These are phyloP conservation scores for Dendrobium officinale DNA, from an alignment of 106 monocot genomes.

Conservation along the genomic window DNA sequence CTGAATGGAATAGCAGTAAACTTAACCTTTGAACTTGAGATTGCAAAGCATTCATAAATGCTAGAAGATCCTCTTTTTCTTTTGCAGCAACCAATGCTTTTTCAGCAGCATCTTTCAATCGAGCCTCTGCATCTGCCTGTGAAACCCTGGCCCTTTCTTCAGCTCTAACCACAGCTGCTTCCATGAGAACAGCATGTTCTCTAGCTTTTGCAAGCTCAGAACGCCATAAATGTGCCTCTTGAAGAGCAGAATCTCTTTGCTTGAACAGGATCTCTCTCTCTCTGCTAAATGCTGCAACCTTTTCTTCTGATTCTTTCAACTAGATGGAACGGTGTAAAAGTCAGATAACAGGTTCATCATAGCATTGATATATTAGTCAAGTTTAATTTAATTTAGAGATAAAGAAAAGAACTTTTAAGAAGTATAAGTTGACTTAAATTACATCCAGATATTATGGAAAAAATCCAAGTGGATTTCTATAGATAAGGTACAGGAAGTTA, in stretches of 20 bases:
- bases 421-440: neutral
- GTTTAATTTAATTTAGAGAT: neutral
- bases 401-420: neutral
- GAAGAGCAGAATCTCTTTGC: slow-evolving; percentile 72
- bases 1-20: neutral
- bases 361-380: neutral
- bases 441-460: neutral
- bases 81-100: slow-evolving; percentile 49
- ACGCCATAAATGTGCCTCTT: slow-evolving; percentile 88
- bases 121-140: slow-evolving; percentile 51
- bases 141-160: slow-evolving; percentile 84
- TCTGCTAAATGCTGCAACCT: slow-evolving; percentile 32
- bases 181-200: slow-evolving; percentile 75
- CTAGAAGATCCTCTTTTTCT: slow-evolving; percentile 85
- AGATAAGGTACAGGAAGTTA: neutral
- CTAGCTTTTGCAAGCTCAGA: slow-evolving; percentile 92
- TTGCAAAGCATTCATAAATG: slow-evolving; percentile 59
- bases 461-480: neutral
- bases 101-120: slow-evolving; percentile 55
- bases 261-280: slow-evolving; percentile 61
- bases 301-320: slow-evolving; percentile 75
- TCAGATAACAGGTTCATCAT: neutral
- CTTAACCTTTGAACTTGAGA: slow-evolving; percentile 79
- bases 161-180: slow-evolving; percentile 87
- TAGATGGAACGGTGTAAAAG: slow-evolving; percentile 11